Evolutionary conservation across 2,329 filamentous ascomycete genomes (phyloP), one percentile per base, ranked within the genome.

Genomic region (Fusarium concolor): DNA sequence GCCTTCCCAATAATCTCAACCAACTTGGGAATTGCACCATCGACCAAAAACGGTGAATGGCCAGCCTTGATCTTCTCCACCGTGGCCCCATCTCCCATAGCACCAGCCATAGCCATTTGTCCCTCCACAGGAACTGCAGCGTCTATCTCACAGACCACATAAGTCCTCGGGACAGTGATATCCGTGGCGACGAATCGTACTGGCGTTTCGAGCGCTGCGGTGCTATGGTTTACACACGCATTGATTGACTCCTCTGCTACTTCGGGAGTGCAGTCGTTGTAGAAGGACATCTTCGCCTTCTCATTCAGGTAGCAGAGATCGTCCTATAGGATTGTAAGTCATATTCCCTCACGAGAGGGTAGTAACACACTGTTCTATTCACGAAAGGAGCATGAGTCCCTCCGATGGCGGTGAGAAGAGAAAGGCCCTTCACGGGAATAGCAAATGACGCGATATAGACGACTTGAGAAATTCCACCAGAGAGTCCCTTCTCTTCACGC

Each of bases 361-460:
- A 7, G 7, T 2, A 2, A n/a, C 37, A 1, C 31, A 62, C 65
- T 1, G 60, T 68, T 6, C 65, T 55, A 0, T 57, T 42, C 7
- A 69, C 15, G 17, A 68, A 66, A 1, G 45, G 28, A 0, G 37
- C 46, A 14, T 49, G 38, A 0, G 9, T 28, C 12, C 56, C 59
- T 3, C 57, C 59, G 10, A 59, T 12, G 1, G 57, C 50, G 0
- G 50, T 10, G 3, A 29, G 4, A 1, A 68, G 55, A 5, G 64
- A 56, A 14, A 71, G 22, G 0, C 52, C 45, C 3, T 44, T 65
- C 0, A 8, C 39, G 0, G 76, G 71, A 0, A 76, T 37, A 3
- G 74, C 74, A 39, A 76, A 71, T 0, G 75, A 67, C 0, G 75
- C 55, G 3, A 79, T 44, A 31, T 74, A 78, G 1, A 78, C 42